A percentile compares a stretch with the other conserved stretches of the same genome.
Conservation (phyloP, 2,329 filamentous ascomycete genomes). For the Ophiostoma sp. region DNA sequence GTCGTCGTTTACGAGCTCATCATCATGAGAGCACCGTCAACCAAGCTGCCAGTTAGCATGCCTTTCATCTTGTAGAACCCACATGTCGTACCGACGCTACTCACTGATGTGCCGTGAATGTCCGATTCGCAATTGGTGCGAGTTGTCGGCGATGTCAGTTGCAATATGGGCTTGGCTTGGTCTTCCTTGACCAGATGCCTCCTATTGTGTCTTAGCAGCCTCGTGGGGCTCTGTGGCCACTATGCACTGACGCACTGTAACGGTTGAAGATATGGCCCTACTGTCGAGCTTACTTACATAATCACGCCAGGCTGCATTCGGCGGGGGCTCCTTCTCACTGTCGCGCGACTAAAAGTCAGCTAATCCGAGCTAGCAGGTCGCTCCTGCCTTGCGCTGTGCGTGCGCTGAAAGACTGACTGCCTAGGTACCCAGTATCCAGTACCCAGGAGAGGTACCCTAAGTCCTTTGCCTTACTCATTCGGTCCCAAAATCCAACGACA, state of each 20-base stretch:
- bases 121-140: background rate
- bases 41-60: constrained; percentile 1
- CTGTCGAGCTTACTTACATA: background rate
- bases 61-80: background rate
- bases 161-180: background rate
- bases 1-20: constrained; percentile 18
- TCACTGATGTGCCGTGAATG: background rate
- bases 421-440: background rate
- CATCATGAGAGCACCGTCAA: constrained; percentile 18
- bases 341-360: constrained; percentile 1
- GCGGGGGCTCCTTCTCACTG: background rate
- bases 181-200: background rate
- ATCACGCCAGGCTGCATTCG: background rate
- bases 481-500: constrained; percentile 11
- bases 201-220: constrained; percentile 1
- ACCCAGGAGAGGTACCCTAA: background rate
- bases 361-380: constrained; percentile 1
- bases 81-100: background rate
- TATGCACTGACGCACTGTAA: background rate
- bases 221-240: background rate
- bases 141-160: background rate
- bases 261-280: background rate
- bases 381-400: background rate
- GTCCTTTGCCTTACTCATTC: background rate
- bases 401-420: background rate